Base-by-base conservation (phyloP, 2,329 filamentous ascomycete genomes). In the Ophiostoma fasciatum region DNA sequence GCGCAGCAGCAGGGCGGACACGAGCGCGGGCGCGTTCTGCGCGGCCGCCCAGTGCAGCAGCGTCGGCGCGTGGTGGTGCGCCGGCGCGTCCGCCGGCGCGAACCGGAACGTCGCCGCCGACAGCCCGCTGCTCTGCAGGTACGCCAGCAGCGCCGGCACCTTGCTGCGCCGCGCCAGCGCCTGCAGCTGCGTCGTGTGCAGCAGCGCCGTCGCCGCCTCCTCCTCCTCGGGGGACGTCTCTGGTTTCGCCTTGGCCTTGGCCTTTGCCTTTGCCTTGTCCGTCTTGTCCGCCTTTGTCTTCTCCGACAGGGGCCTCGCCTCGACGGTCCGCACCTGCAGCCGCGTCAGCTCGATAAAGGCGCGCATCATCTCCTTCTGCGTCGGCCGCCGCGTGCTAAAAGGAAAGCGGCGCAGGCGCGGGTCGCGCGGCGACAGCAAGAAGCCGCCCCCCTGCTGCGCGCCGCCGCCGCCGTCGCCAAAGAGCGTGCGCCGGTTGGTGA, bases 381-480 rank as follows among this genome's bases (percentile, higher is more conserved):
- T 98, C 1, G 90, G 84, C 39, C 90, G 69, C 11, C 85, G 72
- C 8, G 90, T 98, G 54, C 71, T 94, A 55, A 98, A 98, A 0
- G 90, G 90, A 44, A 98, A 94, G 0, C 82, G 79, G 38, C 90
- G 71, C 49, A 94, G 67, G 25, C 90, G 68, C 1, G 76, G 63
- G 50, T 98, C 90, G 42, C 84, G 83, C 10, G 75, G 70, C 39
- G 68, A 74, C 36, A 98, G 58, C 1, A 94, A 76, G 51, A 94
- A 85, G 1, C 74, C 82, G 3, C 96, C 87, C 49, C 96, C 93
- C 39, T 68, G 74, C 36, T 98, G 58, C 1, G 94, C 76, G 51
- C 94, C 85, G 1, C 74, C 82, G 3, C 96, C 87, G 49, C 96
- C 93, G 0, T 84, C 82, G 0, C 87, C 85, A 48, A 93, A 96